Base-by-base conservation (phyloP, 768 basidiomycete genomes). In the Amanita muscaria region DNA sequence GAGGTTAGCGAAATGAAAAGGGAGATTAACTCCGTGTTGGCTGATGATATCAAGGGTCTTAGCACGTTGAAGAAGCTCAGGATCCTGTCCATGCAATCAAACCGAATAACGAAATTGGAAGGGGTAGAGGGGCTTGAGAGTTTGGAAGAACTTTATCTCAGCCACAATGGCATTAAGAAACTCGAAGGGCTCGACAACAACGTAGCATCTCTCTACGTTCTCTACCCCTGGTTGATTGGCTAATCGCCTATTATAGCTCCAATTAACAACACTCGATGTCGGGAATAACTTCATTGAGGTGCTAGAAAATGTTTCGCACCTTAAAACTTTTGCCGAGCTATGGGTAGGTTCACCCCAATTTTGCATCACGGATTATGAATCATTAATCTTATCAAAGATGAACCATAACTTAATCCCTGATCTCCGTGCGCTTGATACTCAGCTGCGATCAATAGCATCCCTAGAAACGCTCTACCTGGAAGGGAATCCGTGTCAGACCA, bases 381-480 rank as follows among this genome's bases (percentile, higher is more conserved):
- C 6, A 22, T 19, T 43, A n/a, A 24, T 19, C 18, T 34, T 40
- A 25, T 24, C 31, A n/a, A 59, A 97, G 93, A 76, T 92, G 51
- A 96, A 83, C 60, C 75, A 88, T 51, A 99, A 99, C 64, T 68
- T 81, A 55, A 85, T 99, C 33, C 68, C 79, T 3, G 76, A 81
- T 48, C 65, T 97, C 6, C 69, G 64, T 6, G 69, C 76, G 2
- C 66, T 98, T 5, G 83, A 86, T 29, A 60, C 70, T 0, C 74
- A 93, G 58, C 73, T 94, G 43, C 61, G 64, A 46, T 65, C 72
- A 10, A 68, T 88, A 23, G 39, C 63, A 5, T 70, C 78, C 1
- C 70, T 99, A 10, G 73, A 83, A 58, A 99, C 96, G 1, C 70
- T 99, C 5, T 99, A 99, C 59, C 77, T 99, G 19, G 96, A 99